Percentiles rank a stretch among this genome's conserved stretches.
phyloP scores from a whole-genome alignment of 768 basidiomycete species.

The Cytidiella melzeri region DNA sequence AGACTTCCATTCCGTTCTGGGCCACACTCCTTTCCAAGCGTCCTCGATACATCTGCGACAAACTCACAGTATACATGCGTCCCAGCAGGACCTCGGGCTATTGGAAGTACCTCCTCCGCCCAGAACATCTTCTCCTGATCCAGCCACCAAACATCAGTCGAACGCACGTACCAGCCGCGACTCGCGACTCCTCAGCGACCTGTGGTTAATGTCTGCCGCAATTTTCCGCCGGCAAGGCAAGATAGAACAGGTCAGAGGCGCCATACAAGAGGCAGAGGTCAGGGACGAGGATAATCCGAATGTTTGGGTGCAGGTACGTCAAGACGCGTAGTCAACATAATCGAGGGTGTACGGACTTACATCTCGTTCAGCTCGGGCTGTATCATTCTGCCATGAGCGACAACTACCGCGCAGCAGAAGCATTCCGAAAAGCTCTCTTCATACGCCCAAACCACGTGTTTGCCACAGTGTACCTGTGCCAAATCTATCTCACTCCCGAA shows the following conservation, averaged over 20 bases:
- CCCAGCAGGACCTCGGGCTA: slow-evolving; percentile 25
- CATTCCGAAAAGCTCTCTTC: slow-evolving; percentile 86
- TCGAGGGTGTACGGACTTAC: too few relatives aligned
- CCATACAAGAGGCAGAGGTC: slow-evolving; percentile 93
- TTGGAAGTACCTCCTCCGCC: slow-evolving; percentile 29
- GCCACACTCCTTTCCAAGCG: slow-evolving; percentile 60
- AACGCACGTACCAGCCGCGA: slow-evolving; percentile 42
- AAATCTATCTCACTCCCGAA: slow-evolving; percentile 54
- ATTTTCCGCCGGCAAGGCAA: slow-evolving; percentile 88
- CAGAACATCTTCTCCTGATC: slow-evolving; percentile 35
- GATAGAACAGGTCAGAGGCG: slow-evolving; percentile 82
- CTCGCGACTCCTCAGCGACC: slow-evolving; percentile 66
- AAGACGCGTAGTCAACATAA: too few relatives aligned
- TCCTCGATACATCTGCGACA: slow-evolving; percentile 83
- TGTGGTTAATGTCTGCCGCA: slow-evolving; percentile 94
- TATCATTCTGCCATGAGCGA: slow-evolving; percentile 59
- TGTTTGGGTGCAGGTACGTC: slow-evolving; percentile 89
- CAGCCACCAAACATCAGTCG: slow-evolving; percentile 14
- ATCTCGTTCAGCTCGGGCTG: slow-evolving; percentile 54
- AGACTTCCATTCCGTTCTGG: slow-evolving; percentile 69
- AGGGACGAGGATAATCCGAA: slow-evolving; percentile 79
- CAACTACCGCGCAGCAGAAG: slow-evolving; percentile 58
- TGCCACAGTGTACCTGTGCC: slow-evolving; percentile 72
- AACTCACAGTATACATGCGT: slow-evolving; percentile 31
- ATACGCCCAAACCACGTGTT: slow-evolving; percentile 74